These are phyloP conservation scores for Salix udensis DNA, from an alignment of 345 rosid genomes.

Conservation along the genomic window DNA sequence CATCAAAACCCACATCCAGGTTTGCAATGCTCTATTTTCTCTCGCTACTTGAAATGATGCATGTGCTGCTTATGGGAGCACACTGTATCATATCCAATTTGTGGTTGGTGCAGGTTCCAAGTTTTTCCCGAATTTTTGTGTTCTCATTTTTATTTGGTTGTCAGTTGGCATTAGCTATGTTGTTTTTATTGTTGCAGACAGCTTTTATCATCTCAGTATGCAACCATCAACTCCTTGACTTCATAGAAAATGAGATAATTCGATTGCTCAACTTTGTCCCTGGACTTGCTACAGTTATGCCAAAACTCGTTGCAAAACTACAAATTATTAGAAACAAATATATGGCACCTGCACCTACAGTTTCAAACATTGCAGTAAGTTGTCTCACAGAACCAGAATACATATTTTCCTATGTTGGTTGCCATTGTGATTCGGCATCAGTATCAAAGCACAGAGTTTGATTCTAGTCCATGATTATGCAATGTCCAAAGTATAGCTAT, in stretches of 20 bases:
- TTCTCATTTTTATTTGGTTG: too few relatives aligned
- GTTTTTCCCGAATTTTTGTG: not conserved
- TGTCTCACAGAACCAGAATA: not conserved
- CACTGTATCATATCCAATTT: not conserved
- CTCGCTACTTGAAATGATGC: not conserved
- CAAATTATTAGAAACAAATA: slow-evolving; percentile 60
- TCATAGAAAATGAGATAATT: slow-evolving; percentile 88
- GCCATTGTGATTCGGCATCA: not conserved
- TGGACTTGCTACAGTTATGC: slow-evolving; percentile 57
- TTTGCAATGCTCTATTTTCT: slow-evolving; percentile 15
- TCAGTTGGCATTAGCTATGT: too few relatives aligned
- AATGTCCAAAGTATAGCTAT: not conserved
- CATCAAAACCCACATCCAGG: slow-evolving; percentile 96
- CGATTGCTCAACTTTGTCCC: slow-evolving; percentile 76
- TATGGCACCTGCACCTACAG: slow-evolving; percentile 47
- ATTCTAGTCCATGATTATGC: not conserved
- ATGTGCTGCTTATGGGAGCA: not conserved
- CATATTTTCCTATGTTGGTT: not conserved
- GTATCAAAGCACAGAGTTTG: not conserved
- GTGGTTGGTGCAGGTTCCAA: not conserved
- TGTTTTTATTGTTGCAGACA: slow-evolving; percentile 47
- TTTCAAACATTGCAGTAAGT: slow-evolving; percentile 54
- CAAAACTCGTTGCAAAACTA: slow-evolving; percentile 54
- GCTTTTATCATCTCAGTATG: slow-evolving; percentile 85
- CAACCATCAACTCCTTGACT: slow-evolving; percentile 85